phyloP scores from a whole-genome alignment of 2,329 filamentous ascomycete species.

The Mollisiaceae sp. region DNA sequence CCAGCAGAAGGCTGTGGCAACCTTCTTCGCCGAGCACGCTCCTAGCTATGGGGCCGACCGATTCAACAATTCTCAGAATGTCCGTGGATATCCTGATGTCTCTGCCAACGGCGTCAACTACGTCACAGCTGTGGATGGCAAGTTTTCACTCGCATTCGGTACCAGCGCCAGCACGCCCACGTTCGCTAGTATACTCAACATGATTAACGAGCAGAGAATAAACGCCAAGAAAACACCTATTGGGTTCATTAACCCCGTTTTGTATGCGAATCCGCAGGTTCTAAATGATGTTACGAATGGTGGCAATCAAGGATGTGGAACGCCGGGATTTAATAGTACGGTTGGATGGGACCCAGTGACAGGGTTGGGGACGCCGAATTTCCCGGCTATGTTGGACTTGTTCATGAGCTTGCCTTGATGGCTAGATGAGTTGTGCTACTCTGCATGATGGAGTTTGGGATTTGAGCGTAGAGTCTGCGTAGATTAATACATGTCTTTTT shows the following conservation, averaged over 20 bases:
- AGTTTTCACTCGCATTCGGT: slow-evolving; percentile 52
- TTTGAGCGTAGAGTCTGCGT: neutral
- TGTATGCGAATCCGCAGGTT: slow-evolving; percentile 39
- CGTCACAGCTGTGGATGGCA: slow-evolving; percentile 51
- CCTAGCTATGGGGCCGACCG: slow-evolving; percentile 45
- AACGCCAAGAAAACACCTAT: slow-evolving; percentile 43
- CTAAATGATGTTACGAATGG: slow-evolving; percentile 44
- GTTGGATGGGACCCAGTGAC: slow-evolving; percentile 45
- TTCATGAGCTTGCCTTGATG: slow-evolving; percentile 37
- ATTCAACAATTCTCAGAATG: slow-evolving; percentile 52
- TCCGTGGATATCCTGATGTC: slow-evolving; percentile 56
- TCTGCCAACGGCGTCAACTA: slow-evolving; percentile 51
- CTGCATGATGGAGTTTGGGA: slow-evolving; percentile 5
- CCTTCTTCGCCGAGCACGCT: slow-evolving; percentile 37
- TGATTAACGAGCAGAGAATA: slow-evolving; percentile 49
- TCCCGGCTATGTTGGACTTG: slow-evolving; percentile 33
- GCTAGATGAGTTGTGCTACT: neutral
- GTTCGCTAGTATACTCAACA: slow-evolving; percentile 48
- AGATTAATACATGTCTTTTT: slow-evolving; percentile 5
- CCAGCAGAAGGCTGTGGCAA: slow-evolving; percentile 44
- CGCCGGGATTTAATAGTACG: slow-evolving; percentile 40
- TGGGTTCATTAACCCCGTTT: slow-evolving; percentile 46
- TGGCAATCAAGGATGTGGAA: slow-evolving; percentile 42
- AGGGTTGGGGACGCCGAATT: slow-evolving; percentile 43
- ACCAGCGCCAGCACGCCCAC: slow-evolving; percentile 53